These are phyloP conservation scores for Colletotrichum camelliae DNA, from an alignment of 2,329 filamentous ascomycete genomes.

Conservation along the genomic window DNA sequence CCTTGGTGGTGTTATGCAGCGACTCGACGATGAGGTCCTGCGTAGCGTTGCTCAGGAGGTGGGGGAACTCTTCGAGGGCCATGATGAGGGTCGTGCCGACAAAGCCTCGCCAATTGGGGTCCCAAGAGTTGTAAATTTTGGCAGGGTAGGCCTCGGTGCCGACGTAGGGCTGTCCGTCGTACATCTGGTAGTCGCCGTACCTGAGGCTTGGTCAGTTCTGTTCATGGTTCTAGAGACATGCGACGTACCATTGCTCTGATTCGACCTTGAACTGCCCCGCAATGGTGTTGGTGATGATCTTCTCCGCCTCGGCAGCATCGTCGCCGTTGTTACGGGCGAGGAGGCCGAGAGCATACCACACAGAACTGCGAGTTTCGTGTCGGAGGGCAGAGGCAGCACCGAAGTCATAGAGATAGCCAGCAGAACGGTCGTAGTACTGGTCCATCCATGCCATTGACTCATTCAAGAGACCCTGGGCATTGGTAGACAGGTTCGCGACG, in stretches of 20 bases:
- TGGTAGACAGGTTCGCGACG: slow-evolving; percentile 22
- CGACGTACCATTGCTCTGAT: slow-evolving; percentile 40
- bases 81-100: slow-evolving; percentile 64
- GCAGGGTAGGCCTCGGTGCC: slow-evolving; percentile 55
- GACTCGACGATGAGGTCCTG: slow-evolving; percentile 54
- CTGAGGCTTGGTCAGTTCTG: slow-evolving; percentile 18
- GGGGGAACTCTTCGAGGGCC: slow-evolving; percentile 61
- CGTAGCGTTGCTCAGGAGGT: slow-evolving; percentile 44
- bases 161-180: slow-evolving; percentile 63
- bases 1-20: slow-evolving; percentile 59
- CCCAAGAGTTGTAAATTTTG: slow-evolving; percentile 63
- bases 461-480: slow-evolving; percentile 46
- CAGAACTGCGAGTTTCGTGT: slow-evolving; percentile 62
- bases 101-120: slow-evolving; percentile 70
- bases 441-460: slow-evolving; percentile 63
- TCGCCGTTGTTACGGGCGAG: slow-evolving; percentile 57
- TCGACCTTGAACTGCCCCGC: slow-evolving; percentile 55
- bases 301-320: slow-evolving; percentile 55
- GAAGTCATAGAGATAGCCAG: slow-evolving; percentile 59
- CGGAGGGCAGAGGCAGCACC: slow-evolving; percentile 48
- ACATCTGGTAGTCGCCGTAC: slow-evolving; percentile 57
- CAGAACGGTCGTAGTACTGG: slow-evolving; percentile 54
- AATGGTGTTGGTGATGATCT: slow-evolving; percentile 60
- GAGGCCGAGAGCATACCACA: slow-evolving; percentile 65
- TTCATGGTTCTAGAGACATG: no score